Base-by-base conservation (phyloP, 805 yeast species). In the Saturnispora dispora region DNA sequence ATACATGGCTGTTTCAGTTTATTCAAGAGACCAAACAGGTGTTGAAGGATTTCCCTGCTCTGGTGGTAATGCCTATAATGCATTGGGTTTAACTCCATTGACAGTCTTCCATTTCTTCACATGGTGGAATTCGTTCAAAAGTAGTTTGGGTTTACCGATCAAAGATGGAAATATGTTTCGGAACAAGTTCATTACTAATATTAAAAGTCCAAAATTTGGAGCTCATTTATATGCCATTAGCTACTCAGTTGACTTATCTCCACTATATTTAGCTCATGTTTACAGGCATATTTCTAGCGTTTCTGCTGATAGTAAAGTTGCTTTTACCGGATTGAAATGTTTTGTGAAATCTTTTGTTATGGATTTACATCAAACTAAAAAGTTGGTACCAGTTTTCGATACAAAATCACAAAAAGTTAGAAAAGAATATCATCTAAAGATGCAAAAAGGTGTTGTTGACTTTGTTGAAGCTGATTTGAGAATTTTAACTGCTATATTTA, bases 101-200 rank as follows among this genome's bases (percentile, higher is more conserved):
- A 76, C 82, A 0, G 73, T 91, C 57, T 63, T 69, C 7, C 85
- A 81, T 53, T 89, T 93, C 68, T 81, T 80, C 60, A 62, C 66
- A 4, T 93, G 98, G 98, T 90, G 96, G 96, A 67, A 69, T 33
- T 75, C 86, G 57, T 91, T 91, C 65, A 77, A 83, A n/a, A 83
- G 91, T 25, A 82, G 83, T 51, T 73, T 85, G 57, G 80, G 88
- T 48, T 71, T 90, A 20, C 96, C 98, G 0, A 77, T 88, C 15
- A 76, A 95, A 48, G 74, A 78, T 45, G 97, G 98, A 0, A 65
- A 68, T 1, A 62, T 93, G 23, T 91, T 88, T 70, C 65, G 74
- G 30, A 70, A 80, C 8, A 79, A 79, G 52, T 60, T 62, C 36
- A 45, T 63, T 45, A 44, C 47, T 46, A 41, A 40, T 37, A 45